Evolutionary conservation across 2,329 filamentous ascomycete genomes (phyloP), one percentile per base, ranked within the genome.

Genomic region (Mariannaea sp.): DNA sequence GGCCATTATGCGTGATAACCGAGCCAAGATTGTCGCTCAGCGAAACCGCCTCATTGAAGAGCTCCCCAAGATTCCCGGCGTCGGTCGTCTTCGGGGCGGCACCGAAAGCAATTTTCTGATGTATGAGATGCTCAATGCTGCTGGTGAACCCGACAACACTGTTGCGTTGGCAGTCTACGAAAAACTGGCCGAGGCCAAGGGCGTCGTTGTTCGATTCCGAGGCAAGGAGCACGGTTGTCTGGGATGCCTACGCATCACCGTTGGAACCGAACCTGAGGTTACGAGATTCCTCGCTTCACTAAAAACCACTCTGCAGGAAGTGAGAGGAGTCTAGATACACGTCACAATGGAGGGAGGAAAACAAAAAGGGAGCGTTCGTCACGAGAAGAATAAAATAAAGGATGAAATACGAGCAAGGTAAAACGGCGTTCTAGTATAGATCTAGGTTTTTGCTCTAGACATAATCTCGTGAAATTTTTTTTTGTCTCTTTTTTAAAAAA

Each of bases 121-220:
- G 7, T 92, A 90, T 52, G 90, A 97, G 77, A 89, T 99, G 68
- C 77, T 96, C 26, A 83, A 95, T 68, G 74, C 75, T 16, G 74
- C 81, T 2, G 90, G 90, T 0, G 77, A 85, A 68, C 89, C 94
- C 1, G 89, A 91, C 68, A 99, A 97, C 64, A 77, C 78, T 42
- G 82, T 83, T 1, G 94, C 94, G 13, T 71, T 92, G 65, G 84
- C 83, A 9, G 88, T 93, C 7, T 99, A 99, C 71, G 86, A 95
- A 74, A 80, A 78, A 24, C 79, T 99, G 65, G 94, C 94, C 1
- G 91, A 96, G 78, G 82, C 85, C 33, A 87, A 85, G 69, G 92
- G 93, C 1, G 93, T 99, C 0, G 92, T 99, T 6, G 93, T 97
- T 4, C 80, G 94, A 48, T 99, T 97, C 73, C 81, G 94, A 64